Evolutionary conservation across 1,284 basidiomycete genomes (phyloP).

Genomic region (Papiliotrema laurentii): DNA sequence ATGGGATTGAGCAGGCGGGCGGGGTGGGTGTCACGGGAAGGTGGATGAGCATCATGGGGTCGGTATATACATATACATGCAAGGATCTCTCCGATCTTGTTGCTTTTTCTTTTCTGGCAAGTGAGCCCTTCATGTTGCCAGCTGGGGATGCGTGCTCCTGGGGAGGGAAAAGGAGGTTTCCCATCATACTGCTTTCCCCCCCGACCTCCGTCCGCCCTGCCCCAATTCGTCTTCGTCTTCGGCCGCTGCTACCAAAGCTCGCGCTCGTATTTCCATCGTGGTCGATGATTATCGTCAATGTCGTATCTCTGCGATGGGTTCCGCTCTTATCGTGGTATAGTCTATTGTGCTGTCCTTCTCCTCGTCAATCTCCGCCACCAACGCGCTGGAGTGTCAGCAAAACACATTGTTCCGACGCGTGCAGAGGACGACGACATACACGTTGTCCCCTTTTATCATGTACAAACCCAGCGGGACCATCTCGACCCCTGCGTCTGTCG

Average conservation of each 20-base stretch:
- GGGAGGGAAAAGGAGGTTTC: neutral
- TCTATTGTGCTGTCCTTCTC: slow-evolving; percentile 76
- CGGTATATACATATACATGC: too few relatives aligned
- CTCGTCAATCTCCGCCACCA: slow-evolving; percentile 88
- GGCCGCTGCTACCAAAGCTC: too few relatives aligned
- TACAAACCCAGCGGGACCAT: slow-evolving; percentile 94
- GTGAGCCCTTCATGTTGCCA: slow-evolving; percentile 45
- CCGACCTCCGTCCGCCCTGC: too few relatives aligned
- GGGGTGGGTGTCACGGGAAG: too few relatives aligned
- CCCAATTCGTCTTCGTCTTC: too few relatives aligned
- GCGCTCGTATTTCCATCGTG: too few relatives aligned
- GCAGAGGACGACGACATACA: slow-evolving; percentile 56
- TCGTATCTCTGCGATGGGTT: slow-evolving; percentile 56
- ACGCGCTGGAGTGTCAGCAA: slow-evolving; percentile 64
- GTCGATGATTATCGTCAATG: neutral
- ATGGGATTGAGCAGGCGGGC: slow-evolving; percentile 42
- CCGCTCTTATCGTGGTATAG: slow-evolving; percentile 73
- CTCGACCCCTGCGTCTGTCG: slow-evolving; percentile 83
- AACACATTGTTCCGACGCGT: neutral
- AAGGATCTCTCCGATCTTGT: too few relatives aligned
- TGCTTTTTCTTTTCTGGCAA: slow-evolving; percentile 28
- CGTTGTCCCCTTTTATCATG: slow-evolving; percentile 95
- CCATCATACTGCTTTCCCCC: neutral
- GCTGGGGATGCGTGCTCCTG: slow-evolving; percentile 3
- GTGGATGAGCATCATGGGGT: too few relatives aligned